Conservation (phyloP, 2,329 filamentous ascomycete species). For the Rosellinia necatrix region DNA sequence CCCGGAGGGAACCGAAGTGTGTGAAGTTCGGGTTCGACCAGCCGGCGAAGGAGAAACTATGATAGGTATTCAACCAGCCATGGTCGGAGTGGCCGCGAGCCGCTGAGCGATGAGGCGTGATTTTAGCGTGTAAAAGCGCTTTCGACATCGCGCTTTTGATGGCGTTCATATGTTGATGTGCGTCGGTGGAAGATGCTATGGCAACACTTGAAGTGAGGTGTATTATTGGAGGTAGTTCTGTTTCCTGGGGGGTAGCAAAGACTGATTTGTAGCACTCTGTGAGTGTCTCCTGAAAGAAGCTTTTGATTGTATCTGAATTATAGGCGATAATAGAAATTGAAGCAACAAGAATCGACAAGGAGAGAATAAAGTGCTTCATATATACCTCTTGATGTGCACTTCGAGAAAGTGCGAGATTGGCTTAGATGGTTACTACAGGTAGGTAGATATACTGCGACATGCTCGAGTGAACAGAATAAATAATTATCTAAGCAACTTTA, state of each 20-base stretch:
- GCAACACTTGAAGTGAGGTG: background rate
- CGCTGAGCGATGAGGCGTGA: slow-evolving; percentile 73
- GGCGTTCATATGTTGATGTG: slow-evolving; percentile 40
- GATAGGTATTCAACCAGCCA: slow-evolving; percentile 86
- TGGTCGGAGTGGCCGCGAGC: slow-evolving; percentile 78
- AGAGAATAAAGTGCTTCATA: slow-evolving; percentile 40
- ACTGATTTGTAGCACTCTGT: background rate
- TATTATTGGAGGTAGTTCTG: background rate
- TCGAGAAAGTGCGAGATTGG: slow-evolving; percentile 22
- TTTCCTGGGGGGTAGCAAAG: background rate
- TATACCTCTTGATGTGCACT: slow-evolving; percentile 32
- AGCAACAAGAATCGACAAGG: slow-evolving; percentile 36
- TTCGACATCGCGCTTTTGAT: slow-evolving; percentile 62
- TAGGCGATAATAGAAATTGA: slow-evolving; percentile 39
- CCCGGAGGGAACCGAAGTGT: slow-evolving; percentile 76
- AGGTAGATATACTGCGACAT: too few species aligned
- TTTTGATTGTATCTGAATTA: slow-evolving; percentile 29
- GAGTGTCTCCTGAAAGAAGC: slow-evolving; percentile 18
- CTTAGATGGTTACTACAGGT: too few species aligned
- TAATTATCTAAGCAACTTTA: slow-evolving; percentile 27
- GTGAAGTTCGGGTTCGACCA: slow-evolving; percentile 70
- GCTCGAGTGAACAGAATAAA: too few species aligned
- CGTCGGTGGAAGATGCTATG: slow-evolving; percentile 1
- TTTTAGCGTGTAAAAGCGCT: slow-evolving; percentile 68
- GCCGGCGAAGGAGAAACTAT: slow-evolving; percentile 82